Evolutionary conservation across 176 grass and related monocot species (phyloP), one percentile per base, ranked within the genome.

Genomic region (Chrysopogon serrulatus): DNA sequence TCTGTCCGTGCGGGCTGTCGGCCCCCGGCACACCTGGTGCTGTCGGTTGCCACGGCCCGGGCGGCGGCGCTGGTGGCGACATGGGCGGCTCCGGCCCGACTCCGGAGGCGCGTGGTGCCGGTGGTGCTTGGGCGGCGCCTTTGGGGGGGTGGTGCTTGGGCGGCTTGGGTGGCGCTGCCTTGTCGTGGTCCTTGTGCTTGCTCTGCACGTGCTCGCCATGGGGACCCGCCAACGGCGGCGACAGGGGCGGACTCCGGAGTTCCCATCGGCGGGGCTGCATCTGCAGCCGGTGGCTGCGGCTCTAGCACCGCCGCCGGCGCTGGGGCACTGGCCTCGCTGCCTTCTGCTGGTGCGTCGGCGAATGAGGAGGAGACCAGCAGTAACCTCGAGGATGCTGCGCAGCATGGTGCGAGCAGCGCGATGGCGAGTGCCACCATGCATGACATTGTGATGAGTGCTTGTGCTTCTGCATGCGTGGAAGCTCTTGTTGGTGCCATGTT

Each of bases 121-220:
- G 11, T 88, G 87, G 68, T 80, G 87, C 47, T 80, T 88, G 82
- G 81, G 81, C 68, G 76, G 75, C 32, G 74, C 18, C 73, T 88
- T 83, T 13, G 32, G 41, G n/a, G n/a, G 14, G 47, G 23, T 76
- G 78, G 21, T 53, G 36, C 56, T 83, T 83, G 5, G 41, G 28
- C 9, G 13, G 0, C 69, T 72, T 72, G 0, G 70, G 70, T 17
- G 70, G 39, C 61, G 61, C 28, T 28, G 67, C 39, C 84, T 79
- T 79, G 21, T 63, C 75, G 15, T 86, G 23, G 66, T 79, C 76
- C 1, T 69, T 14, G 65, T 72, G 75, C 23, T 79, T 79, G 53
- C 39, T 48, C 53, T 61, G 79, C 39, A 10, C 74, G 40, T 85
- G 74, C 42, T 48, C 32, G 5, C 51, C 11, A 16, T n/a, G 74